These are phyloP conservation scores for Lupinus albus DNA, from an alignment of 306 rosid species.

Conservation along the genomic window DNA sequence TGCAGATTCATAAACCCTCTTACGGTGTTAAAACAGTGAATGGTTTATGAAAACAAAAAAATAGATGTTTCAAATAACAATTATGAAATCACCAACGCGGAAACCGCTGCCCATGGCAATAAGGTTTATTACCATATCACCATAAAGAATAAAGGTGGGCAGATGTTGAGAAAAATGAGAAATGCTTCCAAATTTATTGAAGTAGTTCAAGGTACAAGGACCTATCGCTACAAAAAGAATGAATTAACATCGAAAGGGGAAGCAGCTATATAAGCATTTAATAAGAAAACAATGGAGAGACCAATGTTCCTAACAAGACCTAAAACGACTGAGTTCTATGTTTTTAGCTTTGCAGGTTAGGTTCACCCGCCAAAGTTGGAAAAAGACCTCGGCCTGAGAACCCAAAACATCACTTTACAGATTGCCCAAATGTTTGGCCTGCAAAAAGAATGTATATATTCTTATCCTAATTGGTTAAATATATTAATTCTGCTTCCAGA, in stretches of 20 bases:
- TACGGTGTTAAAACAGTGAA: too few species aligned
- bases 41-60: too few species aligned
- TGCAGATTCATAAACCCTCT: too few species aligned
- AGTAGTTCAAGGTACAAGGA: constrained; percentile 66
- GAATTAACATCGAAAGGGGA: constrained; percentile 57
- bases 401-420: constrained; percentile 73
- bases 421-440: constrained; percentile 76
- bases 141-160: neutral
- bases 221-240: constrained; percentile 72
- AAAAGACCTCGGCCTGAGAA: constrained; percentile 77
- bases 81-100: neutral
- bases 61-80: neutral
- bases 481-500: constrained; percentile 67
- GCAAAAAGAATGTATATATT: constrained; percentile 83
- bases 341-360: constrained; percentile 57
- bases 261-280: constrained; percentile 57
- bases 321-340: constrained; percentile 45
- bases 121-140: too few species aligned
- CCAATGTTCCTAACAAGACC: constrained; percentile 55
- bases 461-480: constrained; percentile 70
- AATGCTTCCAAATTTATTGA: constrained; percentile 59
- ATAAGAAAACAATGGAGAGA: constrained; percentile 45
- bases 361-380: constrained; percentile 70
- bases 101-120: neutral
- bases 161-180: constrained; percentile 29